Conservation (phyloP, 2,329 filamentous ascomycete genomes). For the Alternaria sp. region DNA sequence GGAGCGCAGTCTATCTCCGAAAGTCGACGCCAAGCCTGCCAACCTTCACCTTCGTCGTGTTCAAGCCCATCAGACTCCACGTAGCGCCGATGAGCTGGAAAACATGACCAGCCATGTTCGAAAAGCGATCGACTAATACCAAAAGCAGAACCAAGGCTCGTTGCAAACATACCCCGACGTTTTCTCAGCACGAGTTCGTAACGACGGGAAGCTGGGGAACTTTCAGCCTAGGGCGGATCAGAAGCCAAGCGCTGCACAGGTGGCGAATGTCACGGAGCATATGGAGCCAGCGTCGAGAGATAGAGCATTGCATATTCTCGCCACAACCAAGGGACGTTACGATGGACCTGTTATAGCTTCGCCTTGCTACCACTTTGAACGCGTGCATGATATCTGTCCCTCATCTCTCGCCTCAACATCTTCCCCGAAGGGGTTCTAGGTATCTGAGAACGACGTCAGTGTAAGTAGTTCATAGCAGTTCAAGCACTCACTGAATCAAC, state of each 20-base stretch:
- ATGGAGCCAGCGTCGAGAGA: not conserved
- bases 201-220: no score
- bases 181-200: no score
- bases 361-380: constrained; percentile 28
- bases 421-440: constrained; percentile 40
- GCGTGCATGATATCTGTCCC: constrained; percentile 36
- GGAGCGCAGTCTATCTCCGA: not conserved
- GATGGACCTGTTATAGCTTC: constrained; percentile 21
- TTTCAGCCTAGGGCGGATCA: no score
- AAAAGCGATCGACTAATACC: no score
- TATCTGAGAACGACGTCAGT: constrained; percentile 25
- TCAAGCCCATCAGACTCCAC: not conserved
- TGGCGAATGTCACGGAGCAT: not conserved
- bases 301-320: not conserved
- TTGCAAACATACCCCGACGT: not conserved
- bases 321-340: not conserved
- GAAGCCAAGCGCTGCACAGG: not conserved
- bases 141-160: not conserved
- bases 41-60: not conserved
- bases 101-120: not conserved
- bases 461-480: no score
- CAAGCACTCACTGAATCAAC: constrained; percentile 36
- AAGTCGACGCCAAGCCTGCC: not conserved
- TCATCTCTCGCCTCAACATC: constrained; percentile 43
- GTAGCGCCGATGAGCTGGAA: not conserved